Base-by-base conservation (phyloP, 225 moss, liverwort and hornwort species). In the Takakia lepidozioides region DNA sequence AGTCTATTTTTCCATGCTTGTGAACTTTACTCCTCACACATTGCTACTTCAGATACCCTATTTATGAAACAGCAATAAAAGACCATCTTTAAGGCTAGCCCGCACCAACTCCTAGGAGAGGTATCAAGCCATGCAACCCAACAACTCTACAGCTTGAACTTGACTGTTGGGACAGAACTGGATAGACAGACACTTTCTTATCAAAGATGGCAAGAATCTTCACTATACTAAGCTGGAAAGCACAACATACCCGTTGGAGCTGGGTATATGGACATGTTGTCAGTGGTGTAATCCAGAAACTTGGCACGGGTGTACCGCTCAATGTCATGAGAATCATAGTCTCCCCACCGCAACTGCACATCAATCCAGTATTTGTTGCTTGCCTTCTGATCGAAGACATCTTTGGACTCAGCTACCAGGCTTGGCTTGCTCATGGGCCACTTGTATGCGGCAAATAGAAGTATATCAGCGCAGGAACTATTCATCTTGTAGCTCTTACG, bases 401-500 rank as follows among this genome's bases (percentile, higher is more conserved):
- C 95, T 63, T 98, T 98, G 5, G 95, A 87, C 55, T 98, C 95
- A 16, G 95, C 95, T 18, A 98, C 95, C 25, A 98, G 71, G 53
- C 95, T 98, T 29, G 95, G 95, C 52, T 98, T 98, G 59, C 95
- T 98, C 95, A 98, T 98, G 14, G 82, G 91, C 95, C 95, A 98
- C 54, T 98, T 98, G 58, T 98, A 98, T 27, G 95, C 95, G 46
- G 95, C 95, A 40, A 98, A 98, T 47, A 98, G 68, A 49, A 98
- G 78, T 20, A 98, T 98, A 52, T 98, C 95, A 16, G 95, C 95
- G 67, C 95, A 98, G 17, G 95, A 98, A 59, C 95, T 98, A 64
- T 98, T 98, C 95, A 98, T 98, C 69, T 98, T 98, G 60, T 98
- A 98, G 74, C 95, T 98, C 72, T 98, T 98, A 1, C 95, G 87